A percentile compares a stretch with the other conserved stretches of the same genome.
Evolutionary conservation across 805 yeast genomes (phyloP).

Genomic region (Pichia exigua): DNA sequence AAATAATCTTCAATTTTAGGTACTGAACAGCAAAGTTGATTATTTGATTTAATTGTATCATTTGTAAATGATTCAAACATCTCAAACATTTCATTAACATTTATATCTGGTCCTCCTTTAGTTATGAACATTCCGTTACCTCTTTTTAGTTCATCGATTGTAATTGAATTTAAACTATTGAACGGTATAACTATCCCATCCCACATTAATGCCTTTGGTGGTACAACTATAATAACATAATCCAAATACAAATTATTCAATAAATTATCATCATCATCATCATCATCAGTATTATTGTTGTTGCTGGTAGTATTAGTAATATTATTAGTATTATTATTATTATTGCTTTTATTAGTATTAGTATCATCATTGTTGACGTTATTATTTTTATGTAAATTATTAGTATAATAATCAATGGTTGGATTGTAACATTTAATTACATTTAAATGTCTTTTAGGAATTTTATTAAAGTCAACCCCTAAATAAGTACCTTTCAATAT

Average conservation of each 20-base stretch:
- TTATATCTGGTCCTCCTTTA: slow-evolving; percentile 55
- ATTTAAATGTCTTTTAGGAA: slow-evolving; percentile 27
- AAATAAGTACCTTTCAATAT: slow-evolving; percentile 40
- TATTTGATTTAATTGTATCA: slow-evolving; percentile 42
- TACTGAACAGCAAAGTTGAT: slow-evolving; percentile 63
- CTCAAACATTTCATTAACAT: slow-evolving; percentile 47
- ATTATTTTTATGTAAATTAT: neutral
- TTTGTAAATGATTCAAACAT: slow-evolving; percentile 51
- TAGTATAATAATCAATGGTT: slow-evolving; percentile 10
- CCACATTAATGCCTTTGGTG: slow-evolving; percentile 85
- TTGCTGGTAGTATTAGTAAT: neutral
- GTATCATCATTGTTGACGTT: neutral
- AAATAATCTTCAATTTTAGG: slow-evolving; percentile 68
- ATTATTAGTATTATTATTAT: neutral
- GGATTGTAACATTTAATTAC: slow-evolving; percentile 24
- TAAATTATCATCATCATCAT: slow-evolving; percentile 8
- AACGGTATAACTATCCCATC: slow-evolving; percentile 67
- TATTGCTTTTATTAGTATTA: neutral
- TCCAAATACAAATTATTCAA: slow-evolving; percentile 8
- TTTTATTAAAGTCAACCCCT: slow-evolving; percentile 40
- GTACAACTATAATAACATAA: slow-evolving; percentile 61
- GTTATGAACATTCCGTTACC: slow-evolving; percentile 64
- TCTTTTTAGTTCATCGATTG: slow-evolving; percentile 50
- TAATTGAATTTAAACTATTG: slow-evolving; percentile 34
- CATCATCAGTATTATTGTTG: neutral